Evolutionary conservation across 208 protist species (phyloP).

Genomic region (Crithidia fasciculata): DNA sequence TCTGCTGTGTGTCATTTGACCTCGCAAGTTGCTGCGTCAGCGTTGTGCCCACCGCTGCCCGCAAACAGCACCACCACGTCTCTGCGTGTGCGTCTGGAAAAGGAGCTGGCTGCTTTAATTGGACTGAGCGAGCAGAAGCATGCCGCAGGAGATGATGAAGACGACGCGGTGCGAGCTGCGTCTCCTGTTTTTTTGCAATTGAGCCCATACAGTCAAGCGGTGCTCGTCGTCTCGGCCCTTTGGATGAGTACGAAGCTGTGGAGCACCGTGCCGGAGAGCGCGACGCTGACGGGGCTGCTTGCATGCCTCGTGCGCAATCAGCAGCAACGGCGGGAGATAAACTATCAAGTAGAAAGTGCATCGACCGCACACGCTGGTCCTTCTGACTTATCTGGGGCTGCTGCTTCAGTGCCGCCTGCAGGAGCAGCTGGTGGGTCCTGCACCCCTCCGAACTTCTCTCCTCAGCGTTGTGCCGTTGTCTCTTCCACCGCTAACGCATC

Average conservation of each 20-base stretch:
- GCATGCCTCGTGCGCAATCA: not conserved
- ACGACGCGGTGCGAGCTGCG: not conserved
- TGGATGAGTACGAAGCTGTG: conserved; percentile 32
- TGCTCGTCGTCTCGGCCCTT: conserved; percentile 22
- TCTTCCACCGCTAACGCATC: not conserved
- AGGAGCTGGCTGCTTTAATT: not conserved
- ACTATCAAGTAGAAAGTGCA: not conserved
- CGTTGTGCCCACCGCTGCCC: not conserved
- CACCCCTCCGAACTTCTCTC: too few species aligned
- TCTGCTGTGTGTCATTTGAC: too few species aligned
- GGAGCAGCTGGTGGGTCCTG: too few species aligned
- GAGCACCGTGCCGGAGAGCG: conserved; percentile 9
- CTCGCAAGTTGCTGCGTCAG: not conserved
- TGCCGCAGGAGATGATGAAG: too few species aligned
- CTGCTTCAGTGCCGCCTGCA: too few species aligned
- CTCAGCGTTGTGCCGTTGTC: not conserved
- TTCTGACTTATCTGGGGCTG: too few species aligned
- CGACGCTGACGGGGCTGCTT: conserved; percentile 1
- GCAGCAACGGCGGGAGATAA: not conserved
- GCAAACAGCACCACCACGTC: not conserved
- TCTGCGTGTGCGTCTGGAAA: not conserved
- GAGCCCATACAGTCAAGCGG: conserved; percentile 1
- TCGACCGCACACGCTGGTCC: not conserved
- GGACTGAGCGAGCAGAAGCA: not conserved
- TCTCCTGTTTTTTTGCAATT: not conserved